Base-by-base conservation (phyloP, 2,329 filamentous ascomycete species). In the Grosmannia penicillata region DNA sequence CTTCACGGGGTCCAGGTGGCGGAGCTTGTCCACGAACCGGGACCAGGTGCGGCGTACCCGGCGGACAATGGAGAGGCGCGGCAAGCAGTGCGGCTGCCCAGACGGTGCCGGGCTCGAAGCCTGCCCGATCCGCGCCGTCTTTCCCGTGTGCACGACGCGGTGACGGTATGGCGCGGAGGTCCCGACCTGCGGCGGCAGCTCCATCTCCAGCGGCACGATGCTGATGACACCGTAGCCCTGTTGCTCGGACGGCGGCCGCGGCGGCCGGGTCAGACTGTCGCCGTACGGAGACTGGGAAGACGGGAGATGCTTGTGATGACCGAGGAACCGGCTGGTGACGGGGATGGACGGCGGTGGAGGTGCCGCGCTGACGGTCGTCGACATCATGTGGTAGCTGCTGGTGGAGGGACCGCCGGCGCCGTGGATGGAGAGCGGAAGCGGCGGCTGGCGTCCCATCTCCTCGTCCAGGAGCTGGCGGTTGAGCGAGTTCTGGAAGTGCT, bases 1-100 rank as follows among this genome's bases (percentile, higher is more conserved):
- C 58, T 76, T 76, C 46, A 76, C 61, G 1, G 70, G 69, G 52
- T 76, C 72, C 46, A 66, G 56, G 48, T 59, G 52, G 39, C 50
- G 51, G 29, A 68, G 56, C 42, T 54, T 55, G 34, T 45, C 41
- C 2, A 42, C 33, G 43, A 61, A 52, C 25, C 53, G 54, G 9
- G 30, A 46, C 38, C 31, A 44, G 7, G 37, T 33, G 22, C 37
- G 37, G n/a, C 27, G 33, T 18, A 36, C n/a, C 7, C 40, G 34
- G 15, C 23, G 30, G 22, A 14, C 15, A 6, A 34, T 7, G 15
- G 27, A 17, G 30, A 27, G n/a, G 27, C 14, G 37, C 29, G 23
- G n/a, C n/a, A n/a, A n/a, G n/a, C n/a, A n/a, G n/a, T n/a, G n/a
- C n/a, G n/a, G n/a, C n/a, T n/a, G n/a, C n/a, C n/a, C n/a, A n/a